Conservation (phyloP, 345 rosid genomes). For the Euphorbia peplus region DNA sequence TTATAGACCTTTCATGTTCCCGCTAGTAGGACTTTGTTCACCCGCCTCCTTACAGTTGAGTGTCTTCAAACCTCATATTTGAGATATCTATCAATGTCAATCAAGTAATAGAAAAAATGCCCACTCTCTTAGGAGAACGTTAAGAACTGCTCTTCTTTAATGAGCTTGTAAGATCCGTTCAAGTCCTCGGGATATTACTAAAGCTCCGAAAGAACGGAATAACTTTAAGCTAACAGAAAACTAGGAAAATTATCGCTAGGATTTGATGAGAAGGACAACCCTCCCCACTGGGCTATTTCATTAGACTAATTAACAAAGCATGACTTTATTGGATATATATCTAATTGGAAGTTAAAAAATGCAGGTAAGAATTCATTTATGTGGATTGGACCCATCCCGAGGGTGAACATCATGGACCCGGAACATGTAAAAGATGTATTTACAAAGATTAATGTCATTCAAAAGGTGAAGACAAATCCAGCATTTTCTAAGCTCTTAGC, state of each 20-base stretch:
- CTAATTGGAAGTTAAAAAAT: neutral
- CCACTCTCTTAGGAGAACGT: constrained; percentile 2
- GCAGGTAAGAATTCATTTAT: constrained; percentile 4
- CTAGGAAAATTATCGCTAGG: too few species aligned
- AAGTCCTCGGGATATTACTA: neutral
- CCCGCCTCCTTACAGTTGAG: too few species aligned
- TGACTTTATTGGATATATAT: too few species aligned
- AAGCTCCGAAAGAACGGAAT: too few species aligned
- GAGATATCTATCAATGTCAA: neutral
- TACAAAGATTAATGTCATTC: constrained; percentile 19
- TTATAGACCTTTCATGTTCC: too few species aligned
- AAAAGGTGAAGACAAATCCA: constrained; percentile 30
- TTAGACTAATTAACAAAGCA: too few species aligned
- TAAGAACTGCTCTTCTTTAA: neutral
- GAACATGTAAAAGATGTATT: constrained; percentile 6
- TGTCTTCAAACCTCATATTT: too few species aligned
- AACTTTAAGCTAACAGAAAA: too few species aligned
- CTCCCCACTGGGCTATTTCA: too few species aligned
- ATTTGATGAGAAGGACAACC: too few species aligned
- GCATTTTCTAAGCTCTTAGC: neutral
- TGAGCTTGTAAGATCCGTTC: neutral
- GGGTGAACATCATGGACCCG: constrained; percentile 4
- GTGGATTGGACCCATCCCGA: constrained; percentile 5
- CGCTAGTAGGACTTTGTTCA: too few species aligned
- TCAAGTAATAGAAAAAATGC: neutral